Percentiles rank a stretch among this genome's conserved stretches.
These are phyloP conservation scores for Citrus trifoliata DNA, from an alignment of 345 rosid species.

Conservation along the genomic window DNA sequence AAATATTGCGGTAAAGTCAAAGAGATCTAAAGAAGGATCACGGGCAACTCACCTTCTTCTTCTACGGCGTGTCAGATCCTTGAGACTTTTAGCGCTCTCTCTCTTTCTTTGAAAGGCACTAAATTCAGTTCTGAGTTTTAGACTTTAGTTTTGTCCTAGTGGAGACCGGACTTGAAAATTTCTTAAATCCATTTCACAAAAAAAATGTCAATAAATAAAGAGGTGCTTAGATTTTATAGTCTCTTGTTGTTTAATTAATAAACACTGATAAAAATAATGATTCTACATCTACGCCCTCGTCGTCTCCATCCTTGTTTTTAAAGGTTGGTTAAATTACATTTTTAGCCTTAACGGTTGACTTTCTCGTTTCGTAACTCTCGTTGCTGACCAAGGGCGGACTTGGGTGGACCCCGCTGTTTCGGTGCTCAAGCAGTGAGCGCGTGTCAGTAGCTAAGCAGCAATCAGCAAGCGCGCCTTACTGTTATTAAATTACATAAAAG, in stretches of 20 bases:
- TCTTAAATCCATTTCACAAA: slow-evolving; percentile 30
- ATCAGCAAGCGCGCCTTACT: neutral
- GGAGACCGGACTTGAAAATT: slow-evolving; percentile 25
- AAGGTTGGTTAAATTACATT: neutral
- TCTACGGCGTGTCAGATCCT: slow-evolving; percentile 21
- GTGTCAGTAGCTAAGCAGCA: neutral
- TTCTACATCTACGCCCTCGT: neutral
- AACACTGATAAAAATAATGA: neutral
- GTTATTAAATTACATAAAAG: neutral
- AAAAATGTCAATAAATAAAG: too few relatives aligned
- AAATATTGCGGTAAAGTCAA: neutral
- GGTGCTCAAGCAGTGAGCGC: neutral
- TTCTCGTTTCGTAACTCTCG: neutral
- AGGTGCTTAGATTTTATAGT: neutral
- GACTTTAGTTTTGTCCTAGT: neutral
- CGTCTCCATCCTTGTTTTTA: neutral
- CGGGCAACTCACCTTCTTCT: slow-evolving; percentile 17
- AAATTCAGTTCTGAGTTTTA: slow-evolving; percentile 10
- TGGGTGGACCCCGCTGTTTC: neutral
- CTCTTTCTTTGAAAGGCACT: slow-evolving; percentile 13
- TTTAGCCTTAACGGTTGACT: slow-evolving; percentile 16
- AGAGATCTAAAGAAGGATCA: neutral
- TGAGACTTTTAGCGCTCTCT: slow-evolving; percentile 7
- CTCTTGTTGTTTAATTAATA: neutral
- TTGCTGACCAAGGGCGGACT: neutral